These are phyloP conservation scores for Calycina herbarum DNA, from an alignment of 2,329 filamentous ascomycete species.

Conservation along the genomic window DNA sequence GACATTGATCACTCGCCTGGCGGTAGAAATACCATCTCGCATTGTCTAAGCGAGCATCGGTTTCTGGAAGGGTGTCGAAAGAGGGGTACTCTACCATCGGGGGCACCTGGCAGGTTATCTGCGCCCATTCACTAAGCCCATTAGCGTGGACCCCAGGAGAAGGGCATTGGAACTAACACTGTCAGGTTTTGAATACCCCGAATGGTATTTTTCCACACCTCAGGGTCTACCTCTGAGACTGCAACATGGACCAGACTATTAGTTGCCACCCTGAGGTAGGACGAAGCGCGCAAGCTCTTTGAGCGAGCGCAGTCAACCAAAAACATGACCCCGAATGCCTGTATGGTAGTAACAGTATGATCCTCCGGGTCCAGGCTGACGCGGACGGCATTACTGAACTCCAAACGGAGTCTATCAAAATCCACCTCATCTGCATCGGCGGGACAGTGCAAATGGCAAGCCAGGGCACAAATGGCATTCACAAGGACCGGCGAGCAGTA, in stretches of 20 bases:
- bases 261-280: constrained; percentile 35
- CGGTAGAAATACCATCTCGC: constrained; percentile 33
- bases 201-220: constrained; percentile 35
- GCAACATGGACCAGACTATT: constrained; percentile 24
- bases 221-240: constrained; percentile 23
- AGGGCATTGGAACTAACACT: constrained; percentile 32
- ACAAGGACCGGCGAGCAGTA: constrained; percentile 37
- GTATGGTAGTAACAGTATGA: constrained; percentile 31
- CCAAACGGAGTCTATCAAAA: constrained; percentile 29
- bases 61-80: constrained; percentile 22
- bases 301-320: constrained; percentile 33
- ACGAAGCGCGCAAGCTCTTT: constrained; percentile 31
- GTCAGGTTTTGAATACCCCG: constrained; percentile 37
- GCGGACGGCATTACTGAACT: constrained; percentile 34
- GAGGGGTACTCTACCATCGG: constrained; percentile 12
- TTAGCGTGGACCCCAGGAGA: constrained; percentile 24
- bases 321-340: constrained; percentile 38
- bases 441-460: constrained; percentile 34
- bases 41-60: constrained; percentile 24
- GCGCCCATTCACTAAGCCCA: constrained; percentile 37
- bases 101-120: constrained; percentile 36
- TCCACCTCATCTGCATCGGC: constrained; percentile 27
- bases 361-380: constrained; percentile 28
- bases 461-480: constrained; percentile 39
- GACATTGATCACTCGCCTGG: constrained; percentile 22